phyloP scores from a whole-genome alignment of 106 monocot species.

The Dioscorea alata region DNA sequence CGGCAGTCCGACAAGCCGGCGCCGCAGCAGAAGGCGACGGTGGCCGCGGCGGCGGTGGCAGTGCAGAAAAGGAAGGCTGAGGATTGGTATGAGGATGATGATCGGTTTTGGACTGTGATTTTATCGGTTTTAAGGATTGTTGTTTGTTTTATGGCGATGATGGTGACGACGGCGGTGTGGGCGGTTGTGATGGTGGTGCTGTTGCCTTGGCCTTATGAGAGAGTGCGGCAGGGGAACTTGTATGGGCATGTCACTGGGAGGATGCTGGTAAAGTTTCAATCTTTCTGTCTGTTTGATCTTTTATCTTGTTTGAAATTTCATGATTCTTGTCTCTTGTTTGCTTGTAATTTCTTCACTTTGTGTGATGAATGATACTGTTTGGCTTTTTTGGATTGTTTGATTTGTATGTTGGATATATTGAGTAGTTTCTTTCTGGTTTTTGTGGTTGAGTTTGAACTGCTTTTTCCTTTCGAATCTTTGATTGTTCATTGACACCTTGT shows the following conservation, averaged over 20 bases:
- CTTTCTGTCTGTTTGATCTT: neutral
- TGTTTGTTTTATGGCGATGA: conserved; percentile 44
- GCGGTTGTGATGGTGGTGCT: conserved; percentile 48
- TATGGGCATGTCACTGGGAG: conserved; percentile 52
- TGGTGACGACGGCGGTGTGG: conserved; percentile 41
- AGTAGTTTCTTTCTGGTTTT: neutral
- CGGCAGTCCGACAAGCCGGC: neutral
- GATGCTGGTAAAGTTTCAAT: conserved; percentile 8
- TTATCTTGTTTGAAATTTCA: neutral
- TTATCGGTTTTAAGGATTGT: conserved; percentile 27
- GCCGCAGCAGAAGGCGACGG: neutral
- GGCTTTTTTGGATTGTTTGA: neutral
- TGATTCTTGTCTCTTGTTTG: neutral
- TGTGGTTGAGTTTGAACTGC: too few relatives aligned
- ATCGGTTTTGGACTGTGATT: conserved; percentile 19
- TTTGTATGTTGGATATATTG: neutral
- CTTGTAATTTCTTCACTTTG: neutral
- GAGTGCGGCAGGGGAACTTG: conserved; percentile 42
- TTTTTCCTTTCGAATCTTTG: too few relatives aligned
- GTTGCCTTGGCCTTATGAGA: conserved; percentile 45
- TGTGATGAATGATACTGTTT: neutral
- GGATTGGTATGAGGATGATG: conserved; percentile 13
- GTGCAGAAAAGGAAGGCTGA: neutral
- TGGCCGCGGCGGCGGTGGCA: neutral
- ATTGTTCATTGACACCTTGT: too few relatives aligned